Base-by-base conservation (phyloP, 1,139 yeast genomes). In the Magnusiomyces fungicola region DNA sequence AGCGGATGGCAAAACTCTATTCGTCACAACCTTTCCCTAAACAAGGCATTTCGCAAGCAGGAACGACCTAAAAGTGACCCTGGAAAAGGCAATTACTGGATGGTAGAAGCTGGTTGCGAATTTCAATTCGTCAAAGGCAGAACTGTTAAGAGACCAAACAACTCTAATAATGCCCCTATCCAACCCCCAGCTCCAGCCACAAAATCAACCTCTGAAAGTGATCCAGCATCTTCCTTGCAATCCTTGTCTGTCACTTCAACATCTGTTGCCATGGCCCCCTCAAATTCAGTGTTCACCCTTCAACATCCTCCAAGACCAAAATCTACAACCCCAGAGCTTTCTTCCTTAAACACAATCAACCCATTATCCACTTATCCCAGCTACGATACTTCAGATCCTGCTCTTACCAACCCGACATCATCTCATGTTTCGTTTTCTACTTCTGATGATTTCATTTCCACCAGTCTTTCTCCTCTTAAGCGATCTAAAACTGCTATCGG, bases 41-140 rank as follows among this genome's bases (percentile, higher is more conserved):
- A 87, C 68, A 88, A 87, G 64, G 95, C 96, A 1, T 88, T 88
- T 60, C 76, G 83, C 50, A 92, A 92, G 68, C 88, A 95, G 36
- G 96, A 87, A 57, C 84, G 92, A 63, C 90, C 96, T 16, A 84
- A 86, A 59, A 95, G 87, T 66, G 74, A 70, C 46, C 74, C 75
- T 2, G 97, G 97, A 5, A 92, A 92, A 69, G 98, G 98, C 32
- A 96, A 90, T 69, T 92, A 84, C 67, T 94, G 98, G 98, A 81
- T 86, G 59, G 87, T 92, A 49, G 89, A 83, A 55, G 73, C 79
- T 22, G 96, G 95, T 3, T 79, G 75, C 61, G 97, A 90, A 66
- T 79, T 79, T 56, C 88, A 83, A 65, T 92, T 92, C 61, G 74
- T 86, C 61, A 85, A 81, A 62, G 79, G 55, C 40, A 52, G 58